Conservation (phyloP, 805 yeast genomes). For the Saccharomyces jurei region DNA sequence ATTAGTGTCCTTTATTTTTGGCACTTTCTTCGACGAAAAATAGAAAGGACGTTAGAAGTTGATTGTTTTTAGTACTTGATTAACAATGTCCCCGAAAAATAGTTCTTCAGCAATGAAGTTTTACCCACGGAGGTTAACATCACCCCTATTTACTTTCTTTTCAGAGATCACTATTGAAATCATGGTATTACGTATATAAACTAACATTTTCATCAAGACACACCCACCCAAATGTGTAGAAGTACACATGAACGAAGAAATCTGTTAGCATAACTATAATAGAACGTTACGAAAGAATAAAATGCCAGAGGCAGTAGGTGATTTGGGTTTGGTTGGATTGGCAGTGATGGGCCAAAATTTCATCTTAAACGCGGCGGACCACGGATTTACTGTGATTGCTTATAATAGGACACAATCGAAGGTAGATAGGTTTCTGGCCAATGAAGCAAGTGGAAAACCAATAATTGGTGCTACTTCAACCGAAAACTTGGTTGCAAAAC, state of each 20-base stretch:
- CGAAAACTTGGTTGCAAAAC: conserved; percentile 75
- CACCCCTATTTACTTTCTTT: background rate
- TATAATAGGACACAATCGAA: conserved; percentile 95
- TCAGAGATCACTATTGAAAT: background rate
- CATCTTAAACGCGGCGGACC: conserved; percentile 96
- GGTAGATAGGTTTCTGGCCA: conserved; percentile 86
- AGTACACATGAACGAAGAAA: background rate
- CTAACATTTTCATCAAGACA: too few species aligned
- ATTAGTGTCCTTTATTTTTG: background rate
- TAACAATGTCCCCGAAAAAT: background rate
- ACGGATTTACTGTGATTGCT: conserved; percentile 95
- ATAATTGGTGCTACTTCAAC: conserved; percentile 93
- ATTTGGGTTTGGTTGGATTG: conserved; percentile 96
- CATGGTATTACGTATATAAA: background rate
- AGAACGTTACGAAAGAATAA: background rate
- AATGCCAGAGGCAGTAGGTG: conserved; percentile 37
- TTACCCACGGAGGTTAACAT: background rate
- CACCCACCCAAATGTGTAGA: background rate
- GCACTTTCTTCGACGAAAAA: background rate
- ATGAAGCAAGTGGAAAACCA: conserved; percentile 96
- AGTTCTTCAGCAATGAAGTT: background rate
- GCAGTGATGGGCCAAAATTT: conserved; percentile 99
- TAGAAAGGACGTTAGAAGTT: background rate
- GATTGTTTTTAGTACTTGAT: background rate
- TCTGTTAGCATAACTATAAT: background rate